Conservation (phyloP, 2,329 filamentous ascomycete species). For the Cordyceps farinosa region DNA sequence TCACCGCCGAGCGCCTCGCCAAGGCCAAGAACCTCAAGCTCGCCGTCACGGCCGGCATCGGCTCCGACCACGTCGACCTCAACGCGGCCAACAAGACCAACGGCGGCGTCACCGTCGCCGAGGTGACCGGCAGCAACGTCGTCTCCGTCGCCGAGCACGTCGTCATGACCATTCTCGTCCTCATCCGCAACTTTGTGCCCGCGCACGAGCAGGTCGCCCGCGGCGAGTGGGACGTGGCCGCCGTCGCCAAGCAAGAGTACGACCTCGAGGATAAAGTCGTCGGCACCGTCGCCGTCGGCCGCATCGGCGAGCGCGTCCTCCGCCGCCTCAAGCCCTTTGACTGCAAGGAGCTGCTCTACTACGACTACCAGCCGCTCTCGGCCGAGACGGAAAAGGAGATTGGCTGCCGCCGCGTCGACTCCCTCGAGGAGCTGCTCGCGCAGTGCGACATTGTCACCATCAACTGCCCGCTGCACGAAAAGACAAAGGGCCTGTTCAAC, state of each 20-base stretch:
- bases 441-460: constrained; percentile 98
- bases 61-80: constrained; percentile 96
- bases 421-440: constrained; percentile 85
- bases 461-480: constrained; percentile 99
- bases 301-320: constrained; percentile 96
- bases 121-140: constrained; percentile 97
- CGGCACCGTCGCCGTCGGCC: constrained; percentile 93
- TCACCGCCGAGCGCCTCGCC: constrained; percentile 90
- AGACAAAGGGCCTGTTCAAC: constrained; percentile 95
- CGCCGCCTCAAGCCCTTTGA: constrained; percentile 95
- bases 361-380: constrained; percentile 93
- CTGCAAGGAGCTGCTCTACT: constrained; percentile 99
- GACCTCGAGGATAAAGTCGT: constrained; percentile 97
- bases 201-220: constrained; percentile 88
- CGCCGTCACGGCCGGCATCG: constrained; percentile 94
- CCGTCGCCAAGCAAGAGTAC: constrained; percentile 95
- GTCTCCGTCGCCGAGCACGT: constrained; percentile 99
- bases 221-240: constrained; percentile 94
- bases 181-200: constrained; percentile 97
- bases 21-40: constrained; percentile 99
- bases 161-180: constrained; percentile 94
- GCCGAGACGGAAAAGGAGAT: constrained; percentile 91
- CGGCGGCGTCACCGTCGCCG: constrained; percentile 92
- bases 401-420: constrained; percentile 83
- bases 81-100: constrained; percentile 98